These are phyloP conservation scores for Carex kokanica DNA, from an alignment of 176 grass and related monocot genomes.

Conservation along the genomic window DNA sequence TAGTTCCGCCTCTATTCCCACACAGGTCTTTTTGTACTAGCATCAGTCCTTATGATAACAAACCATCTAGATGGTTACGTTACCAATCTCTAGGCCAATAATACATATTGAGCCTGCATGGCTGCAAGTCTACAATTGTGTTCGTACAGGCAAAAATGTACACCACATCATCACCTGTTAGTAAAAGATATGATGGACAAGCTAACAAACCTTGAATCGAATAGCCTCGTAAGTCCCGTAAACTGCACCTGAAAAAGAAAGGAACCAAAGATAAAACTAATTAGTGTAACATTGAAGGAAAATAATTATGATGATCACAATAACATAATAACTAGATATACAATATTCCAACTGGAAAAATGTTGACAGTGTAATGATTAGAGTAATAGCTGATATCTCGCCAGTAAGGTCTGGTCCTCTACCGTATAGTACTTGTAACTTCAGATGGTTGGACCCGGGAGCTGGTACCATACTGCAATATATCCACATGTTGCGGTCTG, in stretches of 20 bases:
- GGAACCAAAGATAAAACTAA: not conserved
- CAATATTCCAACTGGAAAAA: not conserved
- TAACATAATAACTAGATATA: not conserved
- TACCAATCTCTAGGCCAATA: not conserved
- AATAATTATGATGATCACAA: not conserved
- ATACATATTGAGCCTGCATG: not conserved
- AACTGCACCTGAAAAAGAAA: slow-evolving; percentile 61
- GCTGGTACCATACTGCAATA: not conserved
- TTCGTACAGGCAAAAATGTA: not conserved
- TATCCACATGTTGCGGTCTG: not conserved
- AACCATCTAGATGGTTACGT: not conserved
- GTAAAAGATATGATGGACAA: not conserved
- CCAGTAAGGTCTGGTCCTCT: not conserved
- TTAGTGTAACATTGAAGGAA: not conserved
- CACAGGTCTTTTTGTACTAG: not conserved
- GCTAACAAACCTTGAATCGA: slow-evolving; percentile 66
- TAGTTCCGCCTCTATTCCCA: no score
- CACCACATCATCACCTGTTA: not conserved
- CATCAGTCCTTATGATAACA: not conserved
- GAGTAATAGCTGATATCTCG: not conserved
- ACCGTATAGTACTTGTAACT: not conserved
- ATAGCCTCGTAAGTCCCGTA: slow-evolving; percentile 93
- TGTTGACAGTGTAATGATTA: not conserved
- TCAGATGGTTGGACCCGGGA: not conserved
- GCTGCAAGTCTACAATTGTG: not conserved